Evolutionary conservation across 176 grass and related monocot genomes (phyloP), one percentile per base, ranked within the genome.

Genomic region (Oryza australiensis): DNA sequence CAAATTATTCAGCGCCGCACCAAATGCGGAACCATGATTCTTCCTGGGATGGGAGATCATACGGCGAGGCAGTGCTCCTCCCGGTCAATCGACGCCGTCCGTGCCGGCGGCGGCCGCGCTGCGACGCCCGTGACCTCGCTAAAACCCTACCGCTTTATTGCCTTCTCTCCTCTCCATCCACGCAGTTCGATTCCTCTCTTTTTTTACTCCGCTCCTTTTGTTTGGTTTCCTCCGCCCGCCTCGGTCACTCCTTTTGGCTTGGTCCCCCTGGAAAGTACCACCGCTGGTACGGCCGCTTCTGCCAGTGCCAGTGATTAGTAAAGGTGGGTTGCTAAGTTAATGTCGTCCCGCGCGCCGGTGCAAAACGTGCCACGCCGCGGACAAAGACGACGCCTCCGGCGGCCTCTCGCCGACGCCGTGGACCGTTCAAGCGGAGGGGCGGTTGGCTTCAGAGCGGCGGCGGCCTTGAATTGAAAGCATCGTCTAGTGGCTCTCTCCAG

Each of bases 81-180:
- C 16, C 6, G 23, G 68, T 42, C 84, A 68, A 83, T 90, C 88
- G 6, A 2, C 73, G 24, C 84, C 84, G 62, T 64, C 49, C 59
- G 73, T 62, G 78, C n/a, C 64, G 87, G 77, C 82, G 76, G 75
- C 80, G 60, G 55, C 48, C 28, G 2, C 82, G 49, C 76, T 37
- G 87, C 40, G 74, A 10, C 67, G 53, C 29, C 2, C 46, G 70
- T n/a, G 1, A 18, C 1, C 51, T 55, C 51, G 18, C 22, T 26
- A 86, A 89, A 77, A 85, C 82, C 88, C 83, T 82, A 73, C 66
- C 35, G 66, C 41, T 53, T 45, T 48, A n/a, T 55, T 55, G 20
- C 18, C 51, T 9, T 55, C 51, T 55, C 51, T 53, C 14, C 48
- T 18, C 49, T 55, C 14, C 41, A 18, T 0, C 24, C 16, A 55